phyloP scores from a whole-genome alignment of 2,329 filamentous ascomycete species.

The Ophiostoma sp. region DNA sequence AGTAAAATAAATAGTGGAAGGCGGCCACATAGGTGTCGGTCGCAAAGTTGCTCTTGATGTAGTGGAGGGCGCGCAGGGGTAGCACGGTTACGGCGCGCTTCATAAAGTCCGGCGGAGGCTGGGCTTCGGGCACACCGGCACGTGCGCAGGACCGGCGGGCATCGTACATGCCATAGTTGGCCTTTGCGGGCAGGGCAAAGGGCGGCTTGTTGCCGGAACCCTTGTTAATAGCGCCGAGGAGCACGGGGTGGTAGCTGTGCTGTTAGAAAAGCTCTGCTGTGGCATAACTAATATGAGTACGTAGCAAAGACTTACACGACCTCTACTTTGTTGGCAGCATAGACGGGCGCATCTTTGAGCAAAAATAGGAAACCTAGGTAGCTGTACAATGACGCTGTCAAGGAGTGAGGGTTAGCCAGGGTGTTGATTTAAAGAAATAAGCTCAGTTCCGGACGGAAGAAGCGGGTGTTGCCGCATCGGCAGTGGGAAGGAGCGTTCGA shows the following conservation, averaged over 20 bases:
- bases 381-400: constrained; percentile 64
- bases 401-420: constrained; percentile 10
- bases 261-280: constrained; percentile 36
- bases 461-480: neutral
- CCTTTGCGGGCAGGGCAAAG: constrained; percentile 70
- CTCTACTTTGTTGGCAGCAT: constrained; percentile 60
- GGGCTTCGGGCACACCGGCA: constrained; percentile 41
- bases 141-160: constrained; percentile 42
- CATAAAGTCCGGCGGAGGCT: constrained; percentile 48
- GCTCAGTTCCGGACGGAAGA: neutral
- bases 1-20: constrained; percentile 57
- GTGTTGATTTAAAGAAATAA: neutral
- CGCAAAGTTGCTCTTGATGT: constrained; percentile 62
- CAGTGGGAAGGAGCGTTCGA: neutral
- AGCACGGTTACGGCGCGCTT: constrained; percentile 47
- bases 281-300: neutral
- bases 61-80: constrained; percentile 65
- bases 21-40: constrained; percentile 51
- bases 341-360: constrained; percentile 52
- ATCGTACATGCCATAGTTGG: constrained; percentile 53
- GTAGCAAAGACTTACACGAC: constrained; percentile 58
- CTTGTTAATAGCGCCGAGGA: constrained; percentile 67
- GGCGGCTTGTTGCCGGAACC: constrained; percentile 70
- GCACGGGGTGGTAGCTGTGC: constrained; percentile 64
- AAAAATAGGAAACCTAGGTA: constrained; percentile 60